Percentiles rank a stretch among this genome's conserved stretches.
phyloP scores from a whole-genome alignment of 495 filamentous ascomycete genomes.

The Jackrogersella minutella region DNA sequence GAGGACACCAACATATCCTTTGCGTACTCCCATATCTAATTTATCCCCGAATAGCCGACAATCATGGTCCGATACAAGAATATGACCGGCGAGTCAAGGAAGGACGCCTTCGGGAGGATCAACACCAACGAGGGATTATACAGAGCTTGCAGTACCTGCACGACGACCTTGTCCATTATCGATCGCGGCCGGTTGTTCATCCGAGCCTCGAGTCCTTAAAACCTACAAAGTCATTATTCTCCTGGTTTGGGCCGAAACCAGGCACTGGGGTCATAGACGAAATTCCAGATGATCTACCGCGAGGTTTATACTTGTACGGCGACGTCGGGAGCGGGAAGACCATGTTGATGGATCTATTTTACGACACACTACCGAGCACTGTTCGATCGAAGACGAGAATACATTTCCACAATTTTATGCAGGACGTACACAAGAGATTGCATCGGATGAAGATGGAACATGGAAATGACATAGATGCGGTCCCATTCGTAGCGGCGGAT shows the following conservation, averaged over 20 bases:
- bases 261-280: conserved; percentile 46
- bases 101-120: conserved; percentile 80
- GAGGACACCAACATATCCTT: conserved; percentile 4
- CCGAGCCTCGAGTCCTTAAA: conserved; percentile 78
- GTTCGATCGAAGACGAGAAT: conserved; percentile 90
- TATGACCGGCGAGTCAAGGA: conserved; percentile 81
- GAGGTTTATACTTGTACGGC: conserved; percentile 93
- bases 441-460: conserved; percentile 89
- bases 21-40: conserved; percentile 11
- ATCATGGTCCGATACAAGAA: conserved; percentile 78
- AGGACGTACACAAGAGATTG: conserved; percentile 92
- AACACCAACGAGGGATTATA: conserved; percentile 91
- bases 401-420: conserved; percentile 99
- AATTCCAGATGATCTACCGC: conserved; percentile 77
- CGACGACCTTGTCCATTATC: conserved; percentile 79
- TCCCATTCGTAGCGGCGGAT: conserved; percentile 92
- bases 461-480: conserved; percentile 88
- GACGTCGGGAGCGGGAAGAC: conserved; percentile 99
- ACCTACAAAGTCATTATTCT: conserved; percentile 71
- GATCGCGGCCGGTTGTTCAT: conserved; percentile 74
- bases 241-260: conserved; percentile 67
- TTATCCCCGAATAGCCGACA: conserved; percentile 22
- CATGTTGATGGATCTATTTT: conserved; percentile 99
- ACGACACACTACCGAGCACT: conserved; percentile 84
- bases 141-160: conserved; percentile 88